Evolutionary conservation across 78 protist genomes (phyloP), one percentile per base, ranked within the genome.

Genomic region (Dictyostelium purpureum): DNA sequence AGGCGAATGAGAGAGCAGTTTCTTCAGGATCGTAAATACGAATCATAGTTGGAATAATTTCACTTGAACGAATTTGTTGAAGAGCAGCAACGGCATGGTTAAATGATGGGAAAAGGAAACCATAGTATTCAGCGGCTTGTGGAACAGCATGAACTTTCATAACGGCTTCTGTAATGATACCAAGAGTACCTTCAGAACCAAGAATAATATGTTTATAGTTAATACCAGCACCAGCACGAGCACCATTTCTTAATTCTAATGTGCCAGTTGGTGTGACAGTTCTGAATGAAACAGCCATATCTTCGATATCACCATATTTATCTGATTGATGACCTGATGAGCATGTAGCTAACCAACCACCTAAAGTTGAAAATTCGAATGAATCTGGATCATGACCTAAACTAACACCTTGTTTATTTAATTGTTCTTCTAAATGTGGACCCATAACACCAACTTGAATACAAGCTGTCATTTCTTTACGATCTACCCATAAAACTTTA

Each of bases 301-400:
- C 97, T 61, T 96, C 98, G 24, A 97, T 97, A 67, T 96, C 95
- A 31, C 98, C 98, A 89, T 97, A 95, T 93, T 95, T 90, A 73
- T 87, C 97, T 71, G 92, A 85, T 61, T 73, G 82, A 85, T 85
- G 92, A 57, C 98, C 98, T 1, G 96, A 88, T 40, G 97, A 95
- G 28, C 97, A 89, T 2, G 98, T 96, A 16, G 97, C 97, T 33
- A 96, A 79, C 98, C 98, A 97, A 35, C 98, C 98, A 57, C 98
- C 98, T 21, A 97, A 83, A 21, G 98, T 82, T 57, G 96, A 89
- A 52, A 93, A 93, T 78, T 95, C 97, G 45, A 76, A 80, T 59
- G 96, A 93, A 70, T 97, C 98, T 35, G 98, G 98, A 47, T 97
- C 98, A 76, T 97, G 98, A 19, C 98, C 98, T 59, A 95, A 26